Evolutionary conservation across 257 asterid genomes (phyloP).

Genomic region (Thymus quinquecostatus): DNA sequence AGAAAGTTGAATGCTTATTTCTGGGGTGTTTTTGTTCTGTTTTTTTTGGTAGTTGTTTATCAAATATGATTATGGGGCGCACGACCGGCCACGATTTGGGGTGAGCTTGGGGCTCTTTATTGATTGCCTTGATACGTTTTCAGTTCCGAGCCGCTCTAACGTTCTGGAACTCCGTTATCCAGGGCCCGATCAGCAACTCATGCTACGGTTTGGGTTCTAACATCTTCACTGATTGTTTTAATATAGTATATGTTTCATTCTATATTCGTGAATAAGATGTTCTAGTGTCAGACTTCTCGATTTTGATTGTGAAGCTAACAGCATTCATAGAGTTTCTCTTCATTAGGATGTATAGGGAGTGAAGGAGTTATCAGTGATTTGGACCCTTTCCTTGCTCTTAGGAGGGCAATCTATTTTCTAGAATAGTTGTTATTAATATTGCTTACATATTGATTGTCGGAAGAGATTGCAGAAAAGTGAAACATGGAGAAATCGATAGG

Average conservation of each 20-base stretch:
- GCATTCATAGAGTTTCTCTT: neutral
- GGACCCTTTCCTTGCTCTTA: neutral
- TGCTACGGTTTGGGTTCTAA: constrained; percentile 55
- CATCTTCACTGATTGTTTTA: neutral
- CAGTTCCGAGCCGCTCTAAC: constrained; percentile 72
- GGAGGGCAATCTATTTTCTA: constrained; percentile 5
- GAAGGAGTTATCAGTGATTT: neutral
- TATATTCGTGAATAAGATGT: neutral
- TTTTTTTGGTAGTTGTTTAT: constrained; percentile 59
- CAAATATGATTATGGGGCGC: constrained; percentile 70
- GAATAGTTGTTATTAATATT: constrained; percentile 14
- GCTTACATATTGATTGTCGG: neutral
- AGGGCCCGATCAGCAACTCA: constrained; percentile 96
- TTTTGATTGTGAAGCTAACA: constrained; percentile 7
- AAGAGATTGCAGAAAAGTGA: constrained; percentile 16
- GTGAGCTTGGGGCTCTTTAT: constrained; percentile 86
- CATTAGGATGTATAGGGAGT: constrained; percentile 10
- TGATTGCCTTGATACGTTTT: constrained; percentile 84
- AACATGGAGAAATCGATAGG: neutral
- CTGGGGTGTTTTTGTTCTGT: neutral
- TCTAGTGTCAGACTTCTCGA: neutral
- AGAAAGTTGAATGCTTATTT: neutral
- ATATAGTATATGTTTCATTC: neutral
- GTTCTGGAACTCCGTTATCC: constrained; percentile 82
- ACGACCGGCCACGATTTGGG: constrained; percentile 92